Evolutionary conservation across 2,329 filamentous ascomycete species (phyloP), one percentile per base, ranked within the genome.

Genomic region (Amesomyces nigricolor): DNA sequence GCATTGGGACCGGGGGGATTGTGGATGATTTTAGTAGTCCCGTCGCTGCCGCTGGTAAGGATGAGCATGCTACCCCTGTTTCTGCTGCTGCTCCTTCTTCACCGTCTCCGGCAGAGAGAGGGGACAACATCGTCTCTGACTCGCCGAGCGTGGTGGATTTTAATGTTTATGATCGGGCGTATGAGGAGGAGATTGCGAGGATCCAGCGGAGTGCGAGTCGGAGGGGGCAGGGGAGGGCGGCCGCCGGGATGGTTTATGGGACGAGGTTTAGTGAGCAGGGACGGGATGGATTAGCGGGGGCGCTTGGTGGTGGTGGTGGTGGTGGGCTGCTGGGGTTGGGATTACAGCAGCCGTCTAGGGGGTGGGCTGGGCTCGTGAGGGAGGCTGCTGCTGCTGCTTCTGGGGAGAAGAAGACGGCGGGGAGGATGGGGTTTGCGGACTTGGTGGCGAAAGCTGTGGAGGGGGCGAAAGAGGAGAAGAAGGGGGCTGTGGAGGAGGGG

Each of bases 131-230:
- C 4, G 85, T 96, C 40, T 89, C 88, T 30, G 91, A 96, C 70
- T 95, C 89, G 1, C 92, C 92, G 2, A 86, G 86, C 0, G 87
- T 86, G 1, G 88, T 89, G 5, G 90, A 95, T 58, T 89, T 89
- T 63, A 85, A 94, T 66, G 86, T 97, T 56, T 96, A 96, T 69
- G 89, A 95, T 68, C 83, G 81, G 0, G 92, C 92, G 0, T 96
- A 95, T 68, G 83, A 89, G 65, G 82, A 88, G 58, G 89, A 96
- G 71, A 81, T 94, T 29, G 80, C 87, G 56, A 80, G 86, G 14
- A 92, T 96, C 64, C 73, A 71, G 56, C 44, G 62, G 65, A 40
- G 35, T 10, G 37, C 44, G 10, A 54, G 50, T 10, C 8, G 54
- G 11, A 47, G 45, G 16, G 47, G 47, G 29, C n/a, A 14, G 47